Conservation (phyloP, 2,329 filamentous ascomycete species). For the Fusarium irregulare region DNA sequence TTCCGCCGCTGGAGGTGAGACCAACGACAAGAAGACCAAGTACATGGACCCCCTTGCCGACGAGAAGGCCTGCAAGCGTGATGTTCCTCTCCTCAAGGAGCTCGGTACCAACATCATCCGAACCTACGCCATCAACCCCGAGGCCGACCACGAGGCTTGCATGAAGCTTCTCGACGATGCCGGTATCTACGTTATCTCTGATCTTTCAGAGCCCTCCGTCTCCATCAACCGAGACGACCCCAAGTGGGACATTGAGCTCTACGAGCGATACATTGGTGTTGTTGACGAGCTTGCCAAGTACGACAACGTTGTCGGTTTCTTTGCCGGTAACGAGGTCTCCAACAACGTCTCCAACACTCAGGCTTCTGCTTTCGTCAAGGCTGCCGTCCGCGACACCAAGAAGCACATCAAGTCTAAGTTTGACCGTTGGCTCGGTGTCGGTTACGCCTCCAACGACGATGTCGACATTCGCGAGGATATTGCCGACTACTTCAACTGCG, state of each 20-base stretch:
- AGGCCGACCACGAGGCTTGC: conserved; percentile 80
- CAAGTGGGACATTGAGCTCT: conserved; percentile 82
- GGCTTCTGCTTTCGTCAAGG: conserved; percentile 95
- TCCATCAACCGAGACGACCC: conserved; percentile 89
- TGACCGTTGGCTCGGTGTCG: conserved; percentile 85
- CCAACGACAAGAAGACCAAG: conserved; percentile 64
- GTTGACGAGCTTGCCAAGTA: conserved; percentile 85
- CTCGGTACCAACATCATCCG: conserved; percentile 93
- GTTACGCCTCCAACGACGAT: conserved; percentile 97
- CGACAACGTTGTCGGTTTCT: conserved; percentile 95
- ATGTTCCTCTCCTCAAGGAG: conserved; percentile 82
- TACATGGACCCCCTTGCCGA: conserved; percentile 90
- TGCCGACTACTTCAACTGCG: conserved; percentile 95
- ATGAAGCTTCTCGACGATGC: conserved; percentile 85
- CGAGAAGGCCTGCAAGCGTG: conserved; percentile 77
- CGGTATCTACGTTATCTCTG: conserved; percentile 95
- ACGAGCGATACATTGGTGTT: conserved; percentile 83
- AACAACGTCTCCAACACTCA: conserved; percentile 89
- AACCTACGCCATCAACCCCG: conserved; percentile 91
- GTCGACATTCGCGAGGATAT: conserved; percentile 82
- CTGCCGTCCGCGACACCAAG: conserved; percentile 96
- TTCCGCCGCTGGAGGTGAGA: conserved; percentile 65
- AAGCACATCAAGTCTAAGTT: conserved; percentile 85
- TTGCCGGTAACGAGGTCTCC: conserved; percentile 97
- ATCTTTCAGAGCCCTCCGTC: conserved; percentile 81